Base-by-base conservation (phyloP, 169 alveolate species). In the Eimeria tenella region DNA sequence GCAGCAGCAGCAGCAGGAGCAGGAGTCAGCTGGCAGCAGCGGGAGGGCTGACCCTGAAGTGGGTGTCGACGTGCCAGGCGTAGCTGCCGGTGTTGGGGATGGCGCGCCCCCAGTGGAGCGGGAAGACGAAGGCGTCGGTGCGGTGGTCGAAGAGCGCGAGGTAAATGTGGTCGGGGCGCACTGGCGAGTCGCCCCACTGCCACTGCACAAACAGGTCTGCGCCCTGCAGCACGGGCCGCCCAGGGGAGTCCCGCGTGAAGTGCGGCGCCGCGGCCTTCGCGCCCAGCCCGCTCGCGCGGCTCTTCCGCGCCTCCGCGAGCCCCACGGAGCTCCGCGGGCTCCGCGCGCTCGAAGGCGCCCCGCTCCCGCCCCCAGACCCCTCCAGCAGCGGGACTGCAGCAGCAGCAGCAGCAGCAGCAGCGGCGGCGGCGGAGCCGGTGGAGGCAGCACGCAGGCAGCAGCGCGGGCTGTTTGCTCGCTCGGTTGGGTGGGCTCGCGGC, bases 61-160 rank as follows among this genome's bases (percentile, higher is more conserved):
- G 10, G 10, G 95, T 93, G 62, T 95, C 97, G 4, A 95, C 96
- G 50, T 93, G 83, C 97, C 97, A 95, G n/a, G 97, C 96, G 91
- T 93, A 94, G 77, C 96, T 95, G 9, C 97, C 97, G 25, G 96
- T 95, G 82, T 95, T 95, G 13, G 97, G 97, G 8, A 95, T 60
- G 23, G 97, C 68, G 31, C 88, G 75, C 4, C 95, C 96, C 87
- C 97, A 94, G 74, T 95, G 97, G 1, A 95, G 94, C 8, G 97
- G 86, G 58, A 86, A 52, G 70, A 95, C 62, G 77, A 68, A 91
- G 4, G 75, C 65, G 52, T 91, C 93, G 17, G 95, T 90, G 10
- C 23, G 77, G 81, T 95, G 97, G 70, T 81, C 93, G 75, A 95
- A 95, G 19, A 95, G 74, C 50, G 84, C 94, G 17, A 95, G 53